A percentile compares a stretch with the other conserved stretches of the same genome.
These are phyloP conservation scores for Tetrahymena malaccensis DNA, from an alignment of 73 alveolate species.

Conservation along the genomic window DNA sequence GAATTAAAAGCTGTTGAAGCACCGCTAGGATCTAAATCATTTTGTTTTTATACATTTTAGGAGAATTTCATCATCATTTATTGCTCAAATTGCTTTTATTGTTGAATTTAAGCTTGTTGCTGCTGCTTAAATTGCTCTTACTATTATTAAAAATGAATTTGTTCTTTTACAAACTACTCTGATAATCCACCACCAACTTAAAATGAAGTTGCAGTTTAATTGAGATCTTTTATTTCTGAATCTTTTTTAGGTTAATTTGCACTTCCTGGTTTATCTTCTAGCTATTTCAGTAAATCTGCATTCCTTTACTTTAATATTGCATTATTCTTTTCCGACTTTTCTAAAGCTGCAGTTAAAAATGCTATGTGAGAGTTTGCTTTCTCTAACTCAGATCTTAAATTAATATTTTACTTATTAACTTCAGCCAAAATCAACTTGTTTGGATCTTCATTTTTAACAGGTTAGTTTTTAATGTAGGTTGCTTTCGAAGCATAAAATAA, in stretches of 20 bases:
- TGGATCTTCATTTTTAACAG: slow-evolving; percentile 85
- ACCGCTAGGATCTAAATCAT: neutral
- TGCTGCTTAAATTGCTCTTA: neutral
- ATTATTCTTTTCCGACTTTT: slow-evolving; percentile 3
- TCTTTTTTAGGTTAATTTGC: neutral
- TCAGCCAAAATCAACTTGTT: slow-evolving; percentile 58
- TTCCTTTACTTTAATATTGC: neutral
- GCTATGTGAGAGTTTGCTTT: slow-evolving; percentile 33
- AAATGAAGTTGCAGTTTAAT: neutral
- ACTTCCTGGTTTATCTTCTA: neutral
- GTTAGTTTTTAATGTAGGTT: slow-evolving; percentile 80
- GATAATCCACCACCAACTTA: neutral
- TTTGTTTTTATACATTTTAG: neutral
- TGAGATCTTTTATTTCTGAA: neutral
- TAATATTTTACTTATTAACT: slow-evolving; percentile 19
- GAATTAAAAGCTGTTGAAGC: neutral
- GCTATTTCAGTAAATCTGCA: neutral
- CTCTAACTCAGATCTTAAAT: neutral
- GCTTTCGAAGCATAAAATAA: slow-evolving; percentile 95
- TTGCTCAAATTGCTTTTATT: neutral
- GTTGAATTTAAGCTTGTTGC: neutral
- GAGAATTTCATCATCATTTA: neutral
- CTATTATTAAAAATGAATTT: neutral
- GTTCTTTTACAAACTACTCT: neutral
- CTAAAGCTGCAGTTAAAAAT: slow-evolving; percentile 3